Base-by-base conservation (phyloP, 164 flowering plant genomes). In the Umbilicus rupestris region DNA sequence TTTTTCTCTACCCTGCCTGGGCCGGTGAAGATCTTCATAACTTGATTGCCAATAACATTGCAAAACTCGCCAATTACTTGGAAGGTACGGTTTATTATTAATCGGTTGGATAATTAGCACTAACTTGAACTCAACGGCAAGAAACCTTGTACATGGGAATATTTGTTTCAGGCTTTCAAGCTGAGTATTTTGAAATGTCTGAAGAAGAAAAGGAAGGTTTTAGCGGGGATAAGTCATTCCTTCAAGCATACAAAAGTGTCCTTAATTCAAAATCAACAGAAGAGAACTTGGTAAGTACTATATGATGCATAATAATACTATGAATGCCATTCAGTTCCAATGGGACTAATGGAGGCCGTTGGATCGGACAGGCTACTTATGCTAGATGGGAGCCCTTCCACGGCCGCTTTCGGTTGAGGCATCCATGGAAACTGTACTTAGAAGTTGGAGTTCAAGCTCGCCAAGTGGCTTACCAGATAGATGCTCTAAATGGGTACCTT, bases 361-460 rank as follows among this genome's bases (percentile, higher is more conserved):
- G 28, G 24, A 20, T 49, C 37, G 44, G 44, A 3, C 80, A 88
- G 96, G 93, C 87, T 8, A 92, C 86, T 75, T 79, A 85, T 72
- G 97, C 96, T 4, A 76, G 82, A 74, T 90, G 95, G 96, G 96
- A 92, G 62, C 93, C 93, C 0, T 67, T 78, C 20, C 96, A 87
- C 71, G 96, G 98, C 1, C 70, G 70, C 0, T 92, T 92, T 62
- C 24, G 67, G 59, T 81, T 87, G 29, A 74, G 73, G 3, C 93
- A 92, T 73, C 97, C 98, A 64, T 92, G 98, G 97, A 80, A 80
- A 39, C 89, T 83, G 24, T 92, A 92, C 70, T 65, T 86, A 71
- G 84, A 78, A 50, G 70, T 87, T 12, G 96, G 92, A 70, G 76
- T 65, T 24, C 73, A 83, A 6, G 70, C 78, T 31, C 75, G 94